Evolutionary conservation across 225 moss, liverwort and hornwort species (phyloP), one percentile per base, ranked within the genome.

Genomic region (Sphagnum tenellum): DNA sequence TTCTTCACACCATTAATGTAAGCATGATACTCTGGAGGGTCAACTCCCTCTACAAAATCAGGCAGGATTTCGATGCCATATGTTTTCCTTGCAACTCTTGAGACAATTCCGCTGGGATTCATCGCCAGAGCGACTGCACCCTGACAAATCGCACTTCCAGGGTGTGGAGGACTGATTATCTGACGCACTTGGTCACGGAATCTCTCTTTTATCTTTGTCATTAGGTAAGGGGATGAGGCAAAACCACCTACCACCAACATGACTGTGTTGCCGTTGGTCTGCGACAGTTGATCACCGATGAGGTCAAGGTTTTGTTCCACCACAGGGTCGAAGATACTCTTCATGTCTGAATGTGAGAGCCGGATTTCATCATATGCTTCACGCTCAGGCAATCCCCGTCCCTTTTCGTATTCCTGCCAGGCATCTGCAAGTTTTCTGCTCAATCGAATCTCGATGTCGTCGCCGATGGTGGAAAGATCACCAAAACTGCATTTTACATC

Each of bases 191-290:
- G 59, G 1, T 51, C 59, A 2, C 62, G 59, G 47, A 90, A 88
- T 3, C 71, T 63, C 47, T 77, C 61, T 11, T 72, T 74, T 46
- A 86, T 76, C 52, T 69, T 86, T 2, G 66, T 74, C 56, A 82
- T 8, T 8, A 94, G 75, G 47, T 86, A 90, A 0, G 82, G 88
- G 2, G 88, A 94, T 3, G 69, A 80, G 4, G 82, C 72, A 9
- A 89, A 92, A 3, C 87, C 89, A 3, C 92, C 89, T 0, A 90
- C 93, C 0, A 88, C 64, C 2, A 86, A 68, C 3, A 93, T 73
- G 2, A 60, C 64, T 49, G 71, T 73, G 3, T 87, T 64, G 0
- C 49, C 50, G 4, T 46, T 59, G 11, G 66, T 68, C 57, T 72
- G 70, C 1, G n/a, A 9, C 45, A 89, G 8, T 29, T 81, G 84